A percentile compares a stretch with the other conserved stretches of the same genome.
phyloP scores from a whole-genome alignment of 345 rosid species.

The Brassica juncea region DNA sequence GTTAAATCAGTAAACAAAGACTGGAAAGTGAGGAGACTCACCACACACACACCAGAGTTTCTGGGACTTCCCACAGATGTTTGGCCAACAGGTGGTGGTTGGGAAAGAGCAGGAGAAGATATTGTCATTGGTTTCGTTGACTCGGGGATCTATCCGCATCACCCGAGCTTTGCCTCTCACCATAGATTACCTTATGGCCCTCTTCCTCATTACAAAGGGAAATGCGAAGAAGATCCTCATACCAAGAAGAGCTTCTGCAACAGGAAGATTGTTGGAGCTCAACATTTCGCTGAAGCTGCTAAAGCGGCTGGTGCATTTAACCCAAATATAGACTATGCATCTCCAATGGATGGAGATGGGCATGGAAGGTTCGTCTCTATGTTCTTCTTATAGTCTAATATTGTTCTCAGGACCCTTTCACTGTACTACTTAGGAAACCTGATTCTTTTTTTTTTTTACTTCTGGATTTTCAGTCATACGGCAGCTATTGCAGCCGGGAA shows the following conservation, averaged over 20 bases:
- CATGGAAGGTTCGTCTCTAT: constrained; percentile 77
- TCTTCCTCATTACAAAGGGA: constrained; percentile 83
- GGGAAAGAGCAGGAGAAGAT: constrained; percentile 92
- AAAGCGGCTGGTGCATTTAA: constrained; percentile 90
- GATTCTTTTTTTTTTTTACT: background rate
- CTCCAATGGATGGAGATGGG: constrained; percentile 99
- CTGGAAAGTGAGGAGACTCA: constrained; percentile 95
- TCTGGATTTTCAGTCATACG: constrained; percentile 62
- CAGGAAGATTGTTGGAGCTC: constrained; percentile 97
- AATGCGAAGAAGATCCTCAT: constrained; percentile 85
- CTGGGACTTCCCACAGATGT: constrained; percentile 98
- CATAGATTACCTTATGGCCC: constrained; percentile 74
- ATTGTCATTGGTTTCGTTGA: constrained; percentile 95
- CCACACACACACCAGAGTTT: constrained; percentile 98
- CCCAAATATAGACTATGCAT: constrained; percentile 83
- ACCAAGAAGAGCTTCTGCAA: constrained; percentile 81
- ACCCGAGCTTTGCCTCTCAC: constrained; percentile 85
- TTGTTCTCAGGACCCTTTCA: background rate
- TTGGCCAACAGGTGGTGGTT: constrained; percentile 99
- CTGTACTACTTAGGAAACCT: constrained; percentile 27
- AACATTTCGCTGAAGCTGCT: constrained; percentile 98
- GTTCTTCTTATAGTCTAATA: background rate
- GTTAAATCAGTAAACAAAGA: constrained; percentile 91
- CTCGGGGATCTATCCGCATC: constrained; percentile 92
- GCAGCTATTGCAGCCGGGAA: constrained; percentile 99